Evolutionary conservation across 1,284 basidiomycete species (phyloP), one percentile per base, ranked within the genome.

Genomic region (Heterobasidion irregulare): DNA sequence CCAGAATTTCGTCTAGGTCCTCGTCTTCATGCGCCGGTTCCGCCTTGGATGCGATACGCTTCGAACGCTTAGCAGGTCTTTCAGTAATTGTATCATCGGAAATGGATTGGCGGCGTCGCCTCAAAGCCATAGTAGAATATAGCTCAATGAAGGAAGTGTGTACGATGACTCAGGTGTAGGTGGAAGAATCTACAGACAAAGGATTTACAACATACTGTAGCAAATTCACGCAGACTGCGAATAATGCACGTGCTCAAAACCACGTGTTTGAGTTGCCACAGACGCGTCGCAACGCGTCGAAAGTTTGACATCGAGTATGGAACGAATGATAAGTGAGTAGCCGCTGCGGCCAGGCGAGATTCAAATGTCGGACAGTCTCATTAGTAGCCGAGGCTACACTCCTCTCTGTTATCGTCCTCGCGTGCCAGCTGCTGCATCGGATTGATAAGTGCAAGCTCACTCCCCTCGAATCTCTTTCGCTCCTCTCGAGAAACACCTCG

Each of bases 1-100:
- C 66, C 13, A 77, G 62, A 16, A 77, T 72, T 13, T 58, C 60
- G 47, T 70, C 67, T n/a, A 77, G 55, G 47, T 73, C 72, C 16
- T 75, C 72, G 6, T 71, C 70, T 18, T 68, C 67, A 45, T 72
- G 68, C n/a, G 10, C 38, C 6, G n/a, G 38, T 41, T 41, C 12
- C 6, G 26, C 26, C 4, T 26, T 64, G 64, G 52, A 41, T 41
- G 10, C 38, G 10, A 12, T n/a, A n/a, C 38, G 38, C 10, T n/a
- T 10, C 4, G 38, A 41, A n/a, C 38, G 38, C n/a, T 41, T 41
- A 12, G 38, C 12, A 41, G 38, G n/a, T n/a, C 38, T 41, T 41
- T 41, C 38, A 41, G 38, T 41, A 6, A 12, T n/a, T 3, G n/a
- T 41, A 5, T 41, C 12, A 41, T 10, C 10, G 10, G n/a, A 12